phyloP scores from a whole-genome alignment of 208 protist species.

The Acanthamoeba lenticulata region DNA sequence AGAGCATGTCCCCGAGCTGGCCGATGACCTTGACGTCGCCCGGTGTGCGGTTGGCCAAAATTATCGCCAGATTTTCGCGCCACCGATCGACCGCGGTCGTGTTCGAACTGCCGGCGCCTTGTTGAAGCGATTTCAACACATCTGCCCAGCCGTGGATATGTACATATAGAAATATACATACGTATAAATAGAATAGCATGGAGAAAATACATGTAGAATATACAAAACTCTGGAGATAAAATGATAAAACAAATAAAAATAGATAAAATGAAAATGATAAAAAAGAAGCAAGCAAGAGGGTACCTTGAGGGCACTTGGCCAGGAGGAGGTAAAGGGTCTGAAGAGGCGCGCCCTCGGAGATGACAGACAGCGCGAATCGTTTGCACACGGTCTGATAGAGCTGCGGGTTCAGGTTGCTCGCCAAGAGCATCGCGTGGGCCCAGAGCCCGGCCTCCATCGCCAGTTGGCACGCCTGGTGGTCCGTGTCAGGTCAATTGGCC shows the following conservation, averaged over 20 bases:
- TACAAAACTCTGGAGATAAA: too few relatives aligned
- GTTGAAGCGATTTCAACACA: not conserved
- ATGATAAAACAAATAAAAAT: not conserved
- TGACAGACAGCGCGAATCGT: constrained; percentile 1
- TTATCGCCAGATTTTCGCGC: constrained; percentile 64
- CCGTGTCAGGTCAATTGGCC: too few relatives aligned
- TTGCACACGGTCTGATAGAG: not conserved
- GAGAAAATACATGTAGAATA: not conserved
- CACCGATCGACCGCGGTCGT: constrained; percentile 36
- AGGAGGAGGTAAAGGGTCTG: constrained; percentile 59
- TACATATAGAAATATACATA: not conserved
- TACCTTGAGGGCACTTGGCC: constrained; percentile 30
- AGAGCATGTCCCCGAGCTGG: constrained; percentile 67
- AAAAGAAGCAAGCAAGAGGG: not conserved
- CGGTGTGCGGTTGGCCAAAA: constrained; percentile 38
- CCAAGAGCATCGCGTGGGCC: constrained; percentile 35
- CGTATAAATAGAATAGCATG: not conserved
- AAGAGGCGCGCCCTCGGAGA: constrained; percentile 41
- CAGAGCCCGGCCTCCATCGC: constrained; percentile 50
- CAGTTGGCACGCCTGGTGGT: not conserved
- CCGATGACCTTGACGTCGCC: constrained; percentile 62
- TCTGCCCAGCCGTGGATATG: not conserved
- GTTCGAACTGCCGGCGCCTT: not conserved
- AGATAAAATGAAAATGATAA: not conserved
- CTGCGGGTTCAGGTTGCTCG: constrained; percentile 16